These are phyloP conservation scores for Rhizophora apiculata DNA, from an alignment of 345 rosid genomes.

Conservation along the genomic window DNA sequence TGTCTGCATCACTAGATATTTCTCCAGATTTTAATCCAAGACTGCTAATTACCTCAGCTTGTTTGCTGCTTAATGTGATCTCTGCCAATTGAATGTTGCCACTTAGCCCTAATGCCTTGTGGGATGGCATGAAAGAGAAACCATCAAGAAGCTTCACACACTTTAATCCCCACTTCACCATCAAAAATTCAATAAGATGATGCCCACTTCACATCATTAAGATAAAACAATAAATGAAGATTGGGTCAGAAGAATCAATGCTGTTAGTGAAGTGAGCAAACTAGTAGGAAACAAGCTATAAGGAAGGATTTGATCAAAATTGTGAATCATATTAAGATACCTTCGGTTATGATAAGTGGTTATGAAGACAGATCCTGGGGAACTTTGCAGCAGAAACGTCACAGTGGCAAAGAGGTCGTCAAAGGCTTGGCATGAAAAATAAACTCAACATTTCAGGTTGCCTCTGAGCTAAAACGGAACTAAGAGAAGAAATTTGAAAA, in stretches of 20 bases:
- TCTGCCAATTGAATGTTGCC: constrained; percentile 83
- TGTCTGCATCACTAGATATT: constrained; percentile 3
- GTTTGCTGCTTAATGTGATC: constrained; percentile 36
- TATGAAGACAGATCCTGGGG: constrained; percentile 68
- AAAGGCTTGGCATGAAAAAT: constrained; percentile 49
- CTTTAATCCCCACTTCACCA: constrained; percentile 85
- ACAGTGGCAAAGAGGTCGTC: constrained; percentile 85
- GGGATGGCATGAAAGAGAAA: constrained; percentile 72
- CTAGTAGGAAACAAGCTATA: neutral
- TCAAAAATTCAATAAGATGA: constrained; percentile 83
- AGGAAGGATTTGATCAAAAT: constrained; percentile 3
- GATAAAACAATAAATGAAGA: constrained; percentile 3
- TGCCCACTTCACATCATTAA: constrained; percentile 58
- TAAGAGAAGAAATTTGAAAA: neutral
- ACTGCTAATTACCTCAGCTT: constrained; percentile 21
- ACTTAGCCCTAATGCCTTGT: constrained; percentile 55
- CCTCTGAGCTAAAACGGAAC: neutral
- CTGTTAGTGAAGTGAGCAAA: neutral
- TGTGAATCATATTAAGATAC: constrained; percentile 29
- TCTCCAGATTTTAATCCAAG: constrained; percentile 4
- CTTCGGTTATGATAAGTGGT: constrained; percentile 92
- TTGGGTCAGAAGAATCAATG: neutral
- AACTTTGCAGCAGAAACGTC: constrained; percentile 66
- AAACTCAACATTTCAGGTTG: constrained; percentile 14
- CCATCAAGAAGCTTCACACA: constrained; percentile 72